Percentiles rank a stretch among this genome's conserved stretches.
Evolutionary conservation across 495 filamentous ascomycete genomes (phyloP).

Genomic region (Penicillium pulvis): DNA sequence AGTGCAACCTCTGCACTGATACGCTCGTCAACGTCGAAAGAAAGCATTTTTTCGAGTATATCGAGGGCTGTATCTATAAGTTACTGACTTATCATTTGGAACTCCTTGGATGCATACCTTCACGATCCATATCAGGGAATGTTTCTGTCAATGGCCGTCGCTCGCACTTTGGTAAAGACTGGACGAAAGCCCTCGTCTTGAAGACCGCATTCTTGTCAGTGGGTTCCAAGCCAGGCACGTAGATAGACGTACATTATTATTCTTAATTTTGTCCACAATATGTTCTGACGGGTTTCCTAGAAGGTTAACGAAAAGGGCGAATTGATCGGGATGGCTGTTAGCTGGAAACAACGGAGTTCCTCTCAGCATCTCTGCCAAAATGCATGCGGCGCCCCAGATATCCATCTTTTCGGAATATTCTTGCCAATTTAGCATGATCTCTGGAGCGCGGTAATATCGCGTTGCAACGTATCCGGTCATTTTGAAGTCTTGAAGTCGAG

Average conservation of each 20-base stretch:
- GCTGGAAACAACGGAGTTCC: conserved; percentile 92
- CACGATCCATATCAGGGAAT: background rate
- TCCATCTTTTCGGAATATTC: conserved; percentile 95
- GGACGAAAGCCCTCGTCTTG: conserved; percentile 8
- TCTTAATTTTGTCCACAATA: conserved; percentile 17
- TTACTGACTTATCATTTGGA: background rate
- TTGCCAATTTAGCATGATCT: conserved; percentile 98
- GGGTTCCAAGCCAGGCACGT: background rate
- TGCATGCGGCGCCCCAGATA: conserved; percentile 94
- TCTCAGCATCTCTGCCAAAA: conserved; percentile 95
- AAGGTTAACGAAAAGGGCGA: conserved; percentile 90
- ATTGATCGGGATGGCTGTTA: conserved; percentile 92
- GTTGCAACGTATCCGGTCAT: conserved; percentile 98
- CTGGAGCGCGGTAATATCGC: conserved; percentile 89
- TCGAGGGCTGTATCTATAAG: conserved; percentile 66
- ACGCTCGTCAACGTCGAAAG: conserved; percentile 89
- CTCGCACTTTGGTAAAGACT: conserved; percentile 5
- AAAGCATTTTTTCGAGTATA: conserved; percentile 90
- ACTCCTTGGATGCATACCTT: background rate
- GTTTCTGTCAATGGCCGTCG: background rate
- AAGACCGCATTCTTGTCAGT: background rate
- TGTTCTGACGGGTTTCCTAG: conserved; percentile 79
- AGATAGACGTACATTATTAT: conserved; percentile 10
- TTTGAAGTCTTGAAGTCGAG: conserved; percentile 90
- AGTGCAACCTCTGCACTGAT: conserved; percentile 79